Evolutionary conservation across 2,329 filamentous ascomycete species (phyloP), one percentile per base, ranked within the genome.

Genomic region (Apiospora arundinis): DNA sequence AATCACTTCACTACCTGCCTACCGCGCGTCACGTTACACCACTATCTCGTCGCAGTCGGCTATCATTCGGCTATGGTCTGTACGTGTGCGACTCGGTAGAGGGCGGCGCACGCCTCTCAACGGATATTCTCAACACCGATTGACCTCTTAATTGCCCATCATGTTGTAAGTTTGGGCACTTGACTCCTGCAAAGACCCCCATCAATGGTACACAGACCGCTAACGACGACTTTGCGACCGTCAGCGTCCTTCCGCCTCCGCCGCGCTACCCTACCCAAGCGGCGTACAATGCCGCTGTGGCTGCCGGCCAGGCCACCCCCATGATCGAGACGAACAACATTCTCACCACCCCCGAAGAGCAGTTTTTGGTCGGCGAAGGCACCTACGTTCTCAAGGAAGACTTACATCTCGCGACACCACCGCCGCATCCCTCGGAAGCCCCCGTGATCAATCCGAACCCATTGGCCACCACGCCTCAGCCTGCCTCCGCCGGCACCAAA

Each of bases 301-400:
- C 90, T 75, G 89, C 91, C 78, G 91, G 91, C 73, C 88, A 92
- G 80, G 87, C 90, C 69, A 86, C 90, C 48, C 92, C 93, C 48
- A 90, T 97, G 81, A 92, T 97, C 78, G 96, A 99, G 87, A 98
- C 95, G 70, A 97, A 96, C 83, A 99, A 98, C 80, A 92, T 91
- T 49, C 85, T 99, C 73, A 90, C 90, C 71, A 92, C 93, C 77
- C 95, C 93, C 32, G 95, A 97, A 77, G 94, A 94, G 82, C 93
- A 97, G 80, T 92, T 99, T 76, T 91, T 97, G 60, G 95, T 95
- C 67, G 96, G 95, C 81, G 96, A 99, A 90, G 96, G 95, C 93
- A 77, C 93, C 73, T 99, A 99, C 79, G 88, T 93, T 28, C 89
- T 98, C 60, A 92, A 95, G 81, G 95, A 99, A 83, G 94, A 97